A percentile compares a stretch with the other conserved stretches of the same genome.
phyloP scores from a whole-genome alignment of 768 basidiomycete genomes.

The Rhodotorula babjevae region DNA sequence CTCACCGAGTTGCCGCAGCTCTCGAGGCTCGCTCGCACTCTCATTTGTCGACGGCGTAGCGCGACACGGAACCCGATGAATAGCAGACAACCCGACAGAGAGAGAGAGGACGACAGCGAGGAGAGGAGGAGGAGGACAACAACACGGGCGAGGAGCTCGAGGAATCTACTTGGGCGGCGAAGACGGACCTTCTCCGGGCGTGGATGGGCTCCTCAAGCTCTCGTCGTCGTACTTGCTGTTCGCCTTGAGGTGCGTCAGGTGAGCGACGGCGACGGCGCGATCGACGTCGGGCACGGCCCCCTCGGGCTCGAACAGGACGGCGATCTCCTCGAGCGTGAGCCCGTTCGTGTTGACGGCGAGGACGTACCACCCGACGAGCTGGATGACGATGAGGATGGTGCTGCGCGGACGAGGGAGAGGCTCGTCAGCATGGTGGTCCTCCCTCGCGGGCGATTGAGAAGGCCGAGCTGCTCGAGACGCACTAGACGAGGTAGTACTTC shows the following conservation, averaged over 20 bases:
- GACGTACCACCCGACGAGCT: constrained; percentile 36
- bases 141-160: too few species aligned
- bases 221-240: neutral
- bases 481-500: constrained; percentile 10
- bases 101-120: too few species aligned
- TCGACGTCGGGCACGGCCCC: constrained; percentile 36
- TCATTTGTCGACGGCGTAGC: too few species aligned
- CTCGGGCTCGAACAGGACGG: constrained; percentile 42
- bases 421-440: neutral
- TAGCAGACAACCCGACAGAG: too few species aligned
- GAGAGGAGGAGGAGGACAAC: too few species aligned
- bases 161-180: too few species aligned
- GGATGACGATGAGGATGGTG: constrained; percentile 28
- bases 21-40: too few species aligned
- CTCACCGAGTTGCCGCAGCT: too few species aligned
- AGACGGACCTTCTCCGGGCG: too few species aligned
- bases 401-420: neutral
- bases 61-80: too few species aligned
- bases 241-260: too few species aligned
- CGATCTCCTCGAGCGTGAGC: constrained; percentile 46
- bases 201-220: too few species aligned
- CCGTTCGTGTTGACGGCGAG: constrained; percentile 42
- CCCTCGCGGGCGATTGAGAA: neutral
- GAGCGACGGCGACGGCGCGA: constrained; percentile 1
- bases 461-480: constrained; percentile 10